Conservation (phyloP, 768 basidiomycete species). For the Lyophyllum decastes region DNA sequence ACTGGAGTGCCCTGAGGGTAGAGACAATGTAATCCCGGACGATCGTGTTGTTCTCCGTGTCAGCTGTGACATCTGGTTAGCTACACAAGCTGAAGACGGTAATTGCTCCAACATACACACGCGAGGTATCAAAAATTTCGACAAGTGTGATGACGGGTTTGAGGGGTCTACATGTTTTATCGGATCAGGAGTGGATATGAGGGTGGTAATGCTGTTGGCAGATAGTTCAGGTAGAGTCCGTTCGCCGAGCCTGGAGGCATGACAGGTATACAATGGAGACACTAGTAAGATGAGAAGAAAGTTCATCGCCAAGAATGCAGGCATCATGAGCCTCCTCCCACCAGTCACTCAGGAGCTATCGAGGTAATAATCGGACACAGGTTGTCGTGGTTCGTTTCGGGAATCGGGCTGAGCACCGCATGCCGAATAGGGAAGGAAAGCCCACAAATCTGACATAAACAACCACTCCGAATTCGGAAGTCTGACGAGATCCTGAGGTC, state of each 20-base stretch:
- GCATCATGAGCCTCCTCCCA: constrained; percentile 3
- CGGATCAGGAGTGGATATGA: constrained; percentile 63
- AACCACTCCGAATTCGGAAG: not conserved
- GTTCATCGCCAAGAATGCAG: constrained; percentile 14
- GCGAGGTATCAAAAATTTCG: constrained; percentile 85
- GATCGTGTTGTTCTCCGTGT: constrained; percentile 74
- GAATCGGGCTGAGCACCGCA: no score
- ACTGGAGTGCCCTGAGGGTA: constrained; percentile 69
- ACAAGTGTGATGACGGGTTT: constrained; percentile 72
- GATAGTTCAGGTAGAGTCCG: constrained; percentile 49
- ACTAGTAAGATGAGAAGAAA: constrained; percentile 29
- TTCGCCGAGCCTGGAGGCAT: constrained; percentile 40
- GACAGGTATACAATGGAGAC: constrained; percentile 29
- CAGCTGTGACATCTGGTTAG: constrained; percentile 42
- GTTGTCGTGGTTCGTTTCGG: not conserved
- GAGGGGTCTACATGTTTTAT: constrained; percentile 65
- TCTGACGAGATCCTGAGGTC: no score
- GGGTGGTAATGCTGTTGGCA: constrained; percentile 45
- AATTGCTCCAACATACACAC: constrained; percentile 51
- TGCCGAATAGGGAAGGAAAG: not conserved
- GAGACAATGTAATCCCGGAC: constrained; percentile 83
- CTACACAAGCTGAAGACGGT: constrained; percentile 1
- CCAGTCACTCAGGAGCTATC: not conserved
- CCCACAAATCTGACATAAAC: not conserved
- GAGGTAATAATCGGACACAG: not conserved